Evolutionary conservation across 2,329 filamentous ascomycete species (phyloP), one percentile per base, ranked within the genome.

Genomic region (Aspergillus amoenus): DNA sequence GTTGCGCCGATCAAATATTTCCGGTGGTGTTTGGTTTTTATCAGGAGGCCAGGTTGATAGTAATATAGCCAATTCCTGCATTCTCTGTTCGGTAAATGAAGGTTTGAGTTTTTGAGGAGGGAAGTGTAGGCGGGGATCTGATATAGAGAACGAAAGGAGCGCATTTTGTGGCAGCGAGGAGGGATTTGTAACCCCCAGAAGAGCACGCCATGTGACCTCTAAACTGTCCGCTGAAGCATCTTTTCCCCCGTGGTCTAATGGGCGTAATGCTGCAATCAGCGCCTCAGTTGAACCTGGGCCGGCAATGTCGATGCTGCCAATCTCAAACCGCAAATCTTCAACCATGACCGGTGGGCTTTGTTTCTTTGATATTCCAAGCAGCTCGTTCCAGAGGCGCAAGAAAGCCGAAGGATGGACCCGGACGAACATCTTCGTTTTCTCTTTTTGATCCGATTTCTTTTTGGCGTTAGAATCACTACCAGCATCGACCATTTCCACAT

Each of bases 331-430:
- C 34, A 90, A 73, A 67, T 90, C 88, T 66, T 89, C 84, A 13
- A 88, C 75, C 59, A 79, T 79, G 11, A 88, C 80, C 24, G 78
- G 74, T n/a, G 85, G 86, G 56, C 82, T 86, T 65, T 84, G 85
- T 15, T 81, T 76, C 65, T 87, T 88, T 1, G 83, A 81, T 5
- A 84, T 68, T 42, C 79, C 79, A 47, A 87, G 68, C 11, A 88
- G 57, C 62, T 87, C 81, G 49, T 82, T 80, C 87, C 87, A 89
- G 2, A 87, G 69, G 58, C 87, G 82, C 46, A 86, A 70, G 68
- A 89, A 76, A 74, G 89, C 88, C 18, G 92, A 88, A 2, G 94
- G 94, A 70, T 97, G 93, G 1, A 93, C 77, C 54, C 93, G 82
- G 51, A 97, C 73, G 55, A 93, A 85, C 1, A 90, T 70, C 60